phyloP scores from a whole-genome alignment of 352 stramenopile genomes.

The Plasmopara viticola region DNA sequence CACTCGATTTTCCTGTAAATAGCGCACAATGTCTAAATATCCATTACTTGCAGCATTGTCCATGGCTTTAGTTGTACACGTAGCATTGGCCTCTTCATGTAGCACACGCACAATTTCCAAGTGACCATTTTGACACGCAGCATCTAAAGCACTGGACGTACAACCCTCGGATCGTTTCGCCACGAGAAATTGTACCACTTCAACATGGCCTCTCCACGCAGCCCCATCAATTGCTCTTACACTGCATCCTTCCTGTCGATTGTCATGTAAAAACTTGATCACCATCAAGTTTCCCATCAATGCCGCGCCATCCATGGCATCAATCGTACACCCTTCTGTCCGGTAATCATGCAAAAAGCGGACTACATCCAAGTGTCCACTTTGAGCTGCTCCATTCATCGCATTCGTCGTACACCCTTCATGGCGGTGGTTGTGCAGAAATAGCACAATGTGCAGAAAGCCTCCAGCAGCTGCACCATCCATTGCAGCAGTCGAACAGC shows the following conservation, averaged over 20 bases:
- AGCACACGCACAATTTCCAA: conserved; percentile 22
- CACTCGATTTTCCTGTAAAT: conserved; percentile 26
- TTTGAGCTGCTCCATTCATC: conserved; percentile 31
- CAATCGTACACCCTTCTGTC: conserved; percentile 26
- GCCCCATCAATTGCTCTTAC: conserved; percentile 27
- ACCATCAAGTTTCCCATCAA: conserved; percentile 24
- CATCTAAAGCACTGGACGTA: conserved; percentile 25
- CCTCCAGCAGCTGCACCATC: conserved; percentile 26
- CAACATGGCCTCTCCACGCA: conserved; percentile 25
- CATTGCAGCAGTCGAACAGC: conserved; percentile 30
- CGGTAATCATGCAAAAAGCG: conserved; percentile 24
- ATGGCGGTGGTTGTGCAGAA: conserved; percentile 20
- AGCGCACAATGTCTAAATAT: conserved; percentile 27
- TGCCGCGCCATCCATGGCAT: conserved; percentile 36
- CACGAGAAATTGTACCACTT: conserved; percentile 30
- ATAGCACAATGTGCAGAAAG: conserved; percentile 24
- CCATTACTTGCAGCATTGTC: conserved; percentile 26
- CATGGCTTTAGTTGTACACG: conserved; percentile 28
- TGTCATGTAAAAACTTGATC: conserved; percentile 29
- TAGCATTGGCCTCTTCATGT: conserved; percentile 13
- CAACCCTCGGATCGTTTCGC: conserved; percentile 26
- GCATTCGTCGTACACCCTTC: conserved; percentile 32
- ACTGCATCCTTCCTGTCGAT: conserved; percentile 29
- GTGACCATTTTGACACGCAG: conserved; percentile 27
- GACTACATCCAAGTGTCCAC: conserved; percentile 25